A percentile compares a stretch with the other conserved stretches of the same genome.
These are phyloP conservation scores for Bjerkandera adusta DNA, from an alignment of 1,284 basidiomycete species.

Conservation along the genomic window DNA sequence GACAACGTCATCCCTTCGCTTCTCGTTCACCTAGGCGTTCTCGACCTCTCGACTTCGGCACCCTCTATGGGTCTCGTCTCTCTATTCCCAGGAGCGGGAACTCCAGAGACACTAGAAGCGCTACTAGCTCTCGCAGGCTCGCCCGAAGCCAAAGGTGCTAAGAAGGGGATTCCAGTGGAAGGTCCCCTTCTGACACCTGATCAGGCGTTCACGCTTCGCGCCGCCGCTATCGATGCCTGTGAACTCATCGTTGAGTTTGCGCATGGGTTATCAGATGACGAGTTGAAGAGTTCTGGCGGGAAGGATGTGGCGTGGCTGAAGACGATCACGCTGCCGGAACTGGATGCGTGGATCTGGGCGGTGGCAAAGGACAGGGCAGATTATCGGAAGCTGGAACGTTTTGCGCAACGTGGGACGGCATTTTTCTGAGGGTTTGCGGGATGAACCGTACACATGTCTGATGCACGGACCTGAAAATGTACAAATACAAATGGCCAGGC, in stretches of 20 bases:
- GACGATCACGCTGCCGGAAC: conserved; percentile 52
- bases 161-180: conserved; percentile 39
- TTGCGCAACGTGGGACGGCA: conserved; percentile 59
- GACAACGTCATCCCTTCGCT: conserved; percentile 89
- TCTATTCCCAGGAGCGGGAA: conserved; percentile 45
- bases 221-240: conserved; percentile 76
- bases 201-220: conserved; percentile 77
- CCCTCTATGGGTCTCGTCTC: conserved; percentile 36
- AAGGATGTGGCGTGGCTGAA: conserved; percentile 47
- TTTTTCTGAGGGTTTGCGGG: conserved; percentile 50
- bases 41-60: conserved; percentile 54
- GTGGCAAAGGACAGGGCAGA: conserved; percentile 73
- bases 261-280: conserved; percentile 37
- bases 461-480: not conserved
- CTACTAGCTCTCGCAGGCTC: conserved; percentile 36
- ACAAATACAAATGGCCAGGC: too few relatives aligned
- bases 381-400: conserved; percentile 61
- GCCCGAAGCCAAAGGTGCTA: conserved; percentile 17
- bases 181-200: conserved; percentile 59
- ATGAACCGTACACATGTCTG: not conserved
- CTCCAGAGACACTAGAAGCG: conserved; percentile 33
- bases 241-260: conserved; percentile 61
- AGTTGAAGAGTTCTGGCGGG: conserved; percentile 24
- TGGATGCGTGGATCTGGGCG: conserved; percentile 77
- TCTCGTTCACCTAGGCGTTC: conserved; percentile 72